A percentile compares a stretch with the other conserved stretches of the same genome.
Conservation (phyloP, 1,284 basidiomycete genomes). For the Hypsizygus ulmarius region DNA sequence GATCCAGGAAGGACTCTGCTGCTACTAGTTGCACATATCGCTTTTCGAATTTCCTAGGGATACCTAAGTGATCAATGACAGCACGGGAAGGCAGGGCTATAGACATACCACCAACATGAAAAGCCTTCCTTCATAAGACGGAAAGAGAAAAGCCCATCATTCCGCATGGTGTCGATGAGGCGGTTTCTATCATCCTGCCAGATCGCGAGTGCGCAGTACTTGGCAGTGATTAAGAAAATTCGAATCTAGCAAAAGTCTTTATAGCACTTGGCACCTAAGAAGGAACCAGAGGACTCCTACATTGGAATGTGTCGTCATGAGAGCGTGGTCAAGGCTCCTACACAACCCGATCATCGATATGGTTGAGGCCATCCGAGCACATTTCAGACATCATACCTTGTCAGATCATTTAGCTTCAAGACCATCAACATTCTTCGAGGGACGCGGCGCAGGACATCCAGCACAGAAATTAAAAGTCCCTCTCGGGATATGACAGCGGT, state of each 20-base stretch:
- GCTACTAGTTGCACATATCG: conserved; percentile 50
- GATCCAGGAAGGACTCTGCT: conserved; percentile 65
- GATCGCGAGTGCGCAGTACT: conserved; percentile 84
- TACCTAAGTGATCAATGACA: conserved; percentile 11
- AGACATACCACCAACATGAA: conserved; percentile 60
- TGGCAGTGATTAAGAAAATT: conserved; percentile 89
- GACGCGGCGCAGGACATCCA: conserved; percentile 80
- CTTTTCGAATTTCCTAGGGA: conserved; percentile 54
- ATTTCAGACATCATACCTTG: conserved; percentile 45
- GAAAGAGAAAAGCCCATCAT: conserved; percentile 51
- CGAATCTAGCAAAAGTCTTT: conserved; percentile 49
- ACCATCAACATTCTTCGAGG: conserved; percentile 88
- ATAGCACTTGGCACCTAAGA: neutral
- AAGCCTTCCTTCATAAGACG: conserved; percentile 54
- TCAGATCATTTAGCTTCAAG: conserved; percentile 81
- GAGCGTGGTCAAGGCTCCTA: conserved; percentile 69
- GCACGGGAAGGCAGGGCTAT: conserved; percentile 4
- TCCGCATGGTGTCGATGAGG: conserved; percentile 46
- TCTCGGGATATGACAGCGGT: conserved; percentile 79
- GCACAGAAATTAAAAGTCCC: conserved; percentile 79
- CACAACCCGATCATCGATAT: conserved; percentile 2
- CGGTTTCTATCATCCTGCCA: conserved; percentile 77
- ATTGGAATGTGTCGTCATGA: conserved; percentile 74
- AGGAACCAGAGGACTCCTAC: conserved; percentile 32
- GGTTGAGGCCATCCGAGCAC: neutral